Base-by-base conservation (phyloP, 2,329 filamentous ascomycete genomes). In the Capronia americana region DNA sequence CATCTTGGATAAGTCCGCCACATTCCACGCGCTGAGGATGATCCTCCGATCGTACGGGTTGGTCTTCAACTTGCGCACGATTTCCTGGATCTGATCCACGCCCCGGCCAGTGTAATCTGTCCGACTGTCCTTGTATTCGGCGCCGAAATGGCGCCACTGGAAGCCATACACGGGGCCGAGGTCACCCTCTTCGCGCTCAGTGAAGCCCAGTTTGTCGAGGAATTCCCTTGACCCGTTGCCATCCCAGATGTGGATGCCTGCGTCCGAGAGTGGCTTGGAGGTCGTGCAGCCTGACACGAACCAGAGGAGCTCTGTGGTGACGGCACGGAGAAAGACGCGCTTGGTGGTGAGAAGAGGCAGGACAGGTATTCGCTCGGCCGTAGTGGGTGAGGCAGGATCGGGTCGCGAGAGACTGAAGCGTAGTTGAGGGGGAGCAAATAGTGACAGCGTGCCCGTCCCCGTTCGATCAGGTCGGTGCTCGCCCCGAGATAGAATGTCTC, bases 81-180 rank as follows among this genome's bases (percentile, higher is more conserved):
- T 89, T 67, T 96, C 91, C 17, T 91, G 91, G 44, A 99, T 84
- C 82, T 99, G 95, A 77, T 99, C 95, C 17, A 97, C 92, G 20
- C 95, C 95, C 77, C 96, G 85, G 0, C 92, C 93, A 0, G 87
- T 85, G 79, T 99, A 99, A 77, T 98, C 92, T 0, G 90, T 86
- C 70, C 88, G 83, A 14, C 89, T 86, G 75, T 94, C 90, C 20
- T 89, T 82, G 77, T 99, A 99, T 68, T 92, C 88, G 4, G 95
- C 95, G 58, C 95, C 95, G 75, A 99, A 99, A 79, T 98, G 94
- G 2, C 95, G 91, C 95, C 95, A 99, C 80, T 99, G 95, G 81
- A 99, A 99, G 1, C 95, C 95, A 77, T 99, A 99, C 0, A 98
- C 93, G 32, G 95, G 95, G 0, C 95, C 95, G 0, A 99, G 84